phyloP scores from a whole-genome alignment of 495 filamentous ascomycete genomes.

The Lasiosphaeris hirsuta region DNA sequence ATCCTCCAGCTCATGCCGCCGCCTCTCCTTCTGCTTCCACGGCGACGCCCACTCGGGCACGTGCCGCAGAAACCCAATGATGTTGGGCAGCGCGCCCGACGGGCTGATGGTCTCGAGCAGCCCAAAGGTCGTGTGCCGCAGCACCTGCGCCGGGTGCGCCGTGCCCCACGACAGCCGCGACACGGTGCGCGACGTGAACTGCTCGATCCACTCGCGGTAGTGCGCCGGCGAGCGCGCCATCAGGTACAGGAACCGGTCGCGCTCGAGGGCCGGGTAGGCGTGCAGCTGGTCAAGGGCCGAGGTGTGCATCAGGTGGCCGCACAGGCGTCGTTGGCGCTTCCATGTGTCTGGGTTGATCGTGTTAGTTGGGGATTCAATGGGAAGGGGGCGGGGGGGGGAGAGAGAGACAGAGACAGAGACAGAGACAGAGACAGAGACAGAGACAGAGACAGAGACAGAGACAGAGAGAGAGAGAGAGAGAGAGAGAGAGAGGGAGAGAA shows the following conservation, averaged over 20 bases:
- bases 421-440: too few relatives aligned
- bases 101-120: conserved; percentile 58
- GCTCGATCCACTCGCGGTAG: conserved; percentile 55
- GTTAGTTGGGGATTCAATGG: neutral
- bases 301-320: conserved; percentile 51
- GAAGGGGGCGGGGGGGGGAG: neutral
- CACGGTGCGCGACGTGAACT: conserved; percentile 58
- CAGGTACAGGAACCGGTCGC: conserved; percentile 51
- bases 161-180: conserved; percentile 58
- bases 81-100: conserved; percentile 52
- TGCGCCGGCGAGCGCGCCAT: conserved; percentile 38
- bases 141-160: conserved; percentile 41
- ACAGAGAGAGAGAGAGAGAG: conserved; percentile 1
- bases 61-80: conserved; percentile 42
- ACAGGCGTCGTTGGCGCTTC: conserved; percentile 58
- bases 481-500: conserved; percentile 16
- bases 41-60: conserved; percentile 43
- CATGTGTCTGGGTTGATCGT: conserved; percentile 42
- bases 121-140: conserved; percentile 54
- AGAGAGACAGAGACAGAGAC: too few relatives aligned
- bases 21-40: conserved; percentile 50
- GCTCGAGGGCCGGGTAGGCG: conserved; percentile 51
- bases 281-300: conserved; percentile 44
- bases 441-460: too few relatives aligned
- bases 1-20: conserved; percentile 38